Base-by-base conservation (phyloP, 495 filamentous ascomycete genomes). In the Podospora bellae-mahoneyi region DNA sequence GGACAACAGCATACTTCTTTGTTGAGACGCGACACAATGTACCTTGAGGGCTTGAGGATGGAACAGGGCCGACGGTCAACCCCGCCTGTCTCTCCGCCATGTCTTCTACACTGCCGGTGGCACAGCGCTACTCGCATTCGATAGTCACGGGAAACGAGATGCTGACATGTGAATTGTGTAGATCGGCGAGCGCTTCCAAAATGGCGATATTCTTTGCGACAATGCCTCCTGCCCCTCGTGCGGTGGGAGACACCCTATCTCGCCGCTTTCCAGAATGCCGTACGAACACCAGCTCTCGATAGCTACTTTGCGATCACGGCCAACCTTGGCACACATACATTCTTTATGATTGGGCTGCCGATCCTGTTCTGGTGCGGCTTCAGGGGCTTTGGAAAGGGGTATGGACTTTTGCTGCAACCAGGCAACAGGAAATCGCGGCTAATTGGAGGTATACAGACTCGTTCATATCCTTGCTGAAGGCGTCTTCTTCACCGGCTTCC, bases 261-360 rank as follows among this genome's bases (percentile, higher is more conserved):
- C 2, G 95, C 95, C 27, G 87, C 84, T 78, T 77, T 94, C 71
- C 95, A 99, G 84, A 85, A 88, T 71, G 87, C 84, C 75, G 79
- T 91, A 69, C 88, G 92, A 73, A 90, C 91, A 15, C 92, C 92
- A 2, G 81, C 90, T 4, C 87, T 97, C 66, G 95, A 99, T 78
- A 91, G 92, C 28, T 99, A 97, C 79, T 99, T 99, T 75, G 94
- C 94, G 16, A 90, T 95, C 70, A 97, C 94, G 1, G 95, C 95
- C 70, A 99, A 97, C 79, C 89, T 98, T 55, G 95, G 95, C 34
- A 99, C 95, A 4, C 95, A 99, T 80, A 99, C 95, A 1, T 97
- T 97, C 82, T 99, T 97, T 82, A 99, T 97, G 94, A 84, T 96
- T 63, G 87, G 91, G 61, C 79, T 99, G 68, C 95, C 95, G 3